Percentiles rank a stretch among this genome's conserved stretches.
phyloP scores from a whole-genome alignment of 129 eudicot genomes.

The Ambrosia artemisiifolia region DNA sequence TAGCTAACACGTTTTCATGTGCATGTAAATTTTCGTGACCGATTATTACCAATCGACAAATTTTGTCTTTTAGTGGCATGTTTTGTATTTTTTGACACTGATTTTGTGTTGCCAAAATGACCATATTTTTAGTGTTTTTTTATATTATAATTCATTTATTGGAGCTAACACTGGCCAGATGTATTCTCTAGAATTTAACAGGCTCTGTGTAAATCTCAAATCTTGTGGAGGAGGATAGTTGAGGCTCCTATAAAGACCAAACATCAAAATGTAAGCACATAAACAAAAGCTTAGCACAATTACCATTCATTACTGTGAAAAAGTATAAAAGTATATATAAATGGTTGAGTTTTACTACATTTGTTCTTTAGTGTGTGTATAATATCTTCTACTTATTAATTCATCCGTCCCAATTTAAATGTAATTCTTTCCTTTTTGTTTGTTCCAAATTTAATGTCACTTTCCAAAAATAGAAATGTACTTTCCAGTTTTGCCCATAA shows the following conservation, averaged over 20 bases:
- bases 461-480: no score
- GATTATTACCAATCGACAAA: background rate
- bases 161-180: background rate
- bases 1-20: background rate
- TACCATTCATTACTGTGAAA: background rate
- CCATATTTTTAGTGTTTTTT: background rate
- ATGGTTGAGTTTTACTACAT: background rate
- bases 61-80: background rate
- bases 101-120: background rate
- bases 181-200: slow-evolving; percentile 26
- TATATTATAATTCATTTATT: background rate
- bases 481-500: no score
- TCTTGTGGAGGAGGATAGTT: slow-evolving; percentile 44
- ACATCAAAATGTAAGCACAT: background rate
- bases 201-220: slow-evolving; percentile 54
- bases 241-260: slow-evolving; percentile 57
- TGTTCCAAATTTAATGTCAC: no score
- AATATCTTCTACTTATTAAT: background rate
- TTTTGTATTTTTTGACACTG: background rate
- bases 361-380: no score
- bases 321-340: background rate
- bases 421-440: no score
- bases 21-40: background rate
- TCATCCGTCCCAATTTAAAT: no score
- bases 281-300: background rate